A percentile compares a stretch with the other conserved stretches of the same genome.
These are phyloP conservation scores for Bathelium albidoporum DNA, from an alignment of 495 filamentous ascomycete genomes.

Conservation along the genomic window DNA sequence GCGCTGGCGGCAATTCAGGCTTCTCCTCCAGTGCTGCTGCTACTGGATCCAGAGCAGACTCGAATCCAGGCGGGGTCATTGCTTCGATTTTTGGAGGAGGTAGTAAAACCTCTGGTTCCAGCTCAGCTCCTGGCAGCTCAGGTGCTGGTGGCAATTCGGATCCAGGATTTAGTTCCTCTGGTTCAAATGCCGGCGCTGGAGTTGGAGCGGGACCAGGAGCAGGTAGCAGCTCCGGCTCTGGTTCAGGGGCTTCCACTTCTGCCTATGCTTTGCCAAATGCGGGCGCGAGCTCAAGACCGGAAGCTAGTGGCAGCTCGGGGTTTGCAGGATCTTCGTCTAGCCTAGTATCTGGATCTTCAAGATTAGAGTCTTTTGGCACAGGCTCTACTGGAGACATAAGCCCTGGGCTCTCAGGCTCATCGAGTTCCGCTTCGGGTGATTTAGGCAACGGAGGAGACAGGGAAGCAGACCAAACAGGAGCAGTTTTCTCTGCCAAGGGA, in stretches of 20 bases:
- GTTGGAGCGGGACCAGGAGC: background rate
- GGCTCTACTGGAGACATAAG: too few species aligned
- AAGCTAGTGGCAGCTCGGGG: background rate
- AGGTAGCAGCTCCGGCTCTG: background rate
- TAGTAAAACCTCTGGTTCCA: background rate
- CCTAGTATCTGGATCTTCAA: too few species aligned
- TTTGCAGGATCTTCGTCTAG: too few species aligned
- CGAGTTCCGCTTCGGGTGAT: background rate
- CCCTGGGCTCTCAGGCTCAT: too few species aligned
- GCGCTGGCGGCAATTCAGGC: background rate
- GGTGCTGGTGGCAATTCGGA: background rate
- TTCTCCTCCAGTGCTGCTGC: background rate
- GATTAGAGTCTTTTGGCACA: too few species aligned
- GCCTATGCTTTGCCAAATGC: background rate
- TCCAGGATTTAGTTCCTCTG: background rate
- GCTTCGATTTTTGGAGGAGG: background rate
- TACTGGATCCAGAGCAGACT: background rate
- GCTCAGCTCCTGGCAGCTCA: background rate
- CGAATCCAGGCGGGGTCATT: background rate
- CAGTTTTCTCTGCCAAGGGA: background rate
- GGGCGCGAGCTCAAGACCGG: background rate
- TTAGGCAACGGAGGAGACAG: background rate
- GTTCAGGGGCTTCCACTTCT: background rate
- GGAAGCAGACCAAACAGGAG: background rate
- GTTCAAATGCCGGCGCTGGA: background rate